These are phyloP conservation scores for Conticribra guillardii DNA, from an alignment of 108 stramenopile genomes.

Conservation along the genomic window DNA sequence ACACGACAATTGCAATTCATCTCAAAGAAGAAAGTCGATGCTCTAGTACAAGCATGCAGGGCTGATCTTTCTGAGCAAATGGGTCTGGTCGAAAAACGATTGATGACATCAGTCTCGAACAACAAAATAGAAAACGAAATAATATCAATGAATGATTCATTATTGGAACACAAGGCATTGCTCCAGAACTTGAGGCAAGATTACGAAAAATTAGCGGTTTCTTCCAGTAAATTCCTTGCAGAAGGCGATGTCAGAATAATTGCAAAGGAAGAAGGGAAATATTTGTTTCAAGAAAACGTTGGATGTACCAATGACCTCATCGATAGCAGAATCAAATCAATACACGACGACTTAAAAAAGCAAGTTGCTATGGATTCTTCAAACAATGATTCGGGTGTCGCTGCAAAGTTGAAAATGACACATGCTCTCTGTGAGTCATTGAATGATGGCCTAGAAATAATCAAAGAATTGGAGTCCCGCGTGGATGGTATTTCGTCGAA, in stretches of 20 bases:
- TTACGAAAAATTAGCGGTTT: no score
- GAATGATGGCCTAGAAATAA: background rate
- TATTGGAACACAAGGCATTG: background rate
- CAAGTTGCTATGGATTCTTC: background rate
- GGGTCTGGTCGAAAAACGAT: background rate
- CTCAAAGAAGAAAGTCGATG: constrained; percentile 1
- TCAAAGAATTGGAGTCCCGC: constrained; percentile 3
- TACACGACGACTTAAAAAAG: background rate
- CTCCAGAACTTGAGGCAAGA: constrained; percentile 1
- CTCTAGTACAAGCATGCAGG: constrained; percentile 4
- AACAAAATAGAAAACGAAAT: background rate
- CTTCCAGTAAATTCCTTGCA: no score
- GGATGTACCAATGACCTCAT: no score
- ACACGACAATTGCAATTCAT: background rate
- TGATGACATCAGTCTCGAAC: background rate
- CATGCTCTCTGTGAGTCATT: constrained; percentile 1
- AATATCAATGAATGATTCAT: background rate
- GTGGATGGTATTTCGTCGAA: constrained; percentile 9
- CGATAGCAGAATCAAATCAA: no score
- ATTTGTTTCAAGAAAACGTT: no score
- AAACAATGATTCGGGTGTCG: background rate
- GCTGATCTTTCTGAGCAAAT: constrained; percentile 1
- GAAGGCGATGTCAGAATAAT: no score
- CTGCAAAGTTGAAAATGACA: background rate
- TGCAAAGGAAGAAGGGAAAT: no score